Percentiles rank a stretch among this genome's conserved stretches.
Evolutionary conservation across 805 yeast species (phyloP).

Genomic region (Cyberlindnera samutprakarnensis): DNA sequence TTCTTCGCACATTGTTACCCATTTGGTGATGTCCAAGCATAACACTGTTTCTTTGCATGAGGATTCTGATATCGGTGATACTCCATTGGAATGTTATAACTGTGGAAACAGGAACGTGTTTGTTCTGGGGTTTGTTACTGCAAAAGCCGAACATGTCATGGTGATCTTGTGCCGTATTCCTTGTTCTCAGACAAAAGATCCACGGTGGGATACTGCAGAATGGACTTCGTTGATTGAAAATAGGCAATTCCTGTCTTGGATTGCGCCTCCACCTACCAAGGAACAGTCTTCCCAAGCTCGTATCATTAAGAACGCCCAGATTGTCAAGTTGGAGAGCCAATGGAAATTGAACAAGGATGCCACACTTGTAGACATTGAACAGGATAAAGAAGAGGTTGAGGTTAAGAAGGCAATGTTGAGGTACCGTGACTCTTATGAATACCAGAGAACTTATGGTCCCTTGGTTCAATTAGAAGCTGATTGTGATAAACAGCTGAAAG

Average conservation of each 20-base stretch:
- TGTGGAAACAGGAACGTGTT: conserved; percentile 82
- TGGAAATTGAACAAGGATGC: conserved; percentile 75
- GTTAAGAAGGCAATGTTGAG: conserved; percentile 67
- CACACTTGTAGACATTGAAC: conserved; percentile 58
- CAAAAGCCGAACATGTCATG: conserved; percentile 79
- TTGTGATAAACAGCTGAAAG: conserved; percentile 65
- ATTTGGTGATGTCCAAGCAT: conserved; percentile 75
- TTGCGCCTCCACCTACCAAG: conserved; percentile 62
- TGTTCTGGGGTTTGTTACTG: conserved; percentile 78
- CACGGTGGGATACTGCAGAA: conserved; percentile 78
- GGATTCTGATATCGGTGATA: conserved; percentile 80
- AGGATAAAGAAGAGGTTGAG: conserved; percentile 43
- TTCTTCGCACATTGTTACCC: conserved; percentile 74
- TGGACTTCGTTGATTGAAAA: conserved; percentile 87
- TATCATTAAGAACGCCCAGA: conserved; percentile 54
- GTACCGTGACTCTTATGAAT: conserved; percentile 76
- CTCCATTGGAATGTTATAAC: conserved; percentile 79
- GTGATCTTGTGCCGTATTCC: conserved; percentile 85
- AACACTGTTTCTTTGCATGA: conserved; percentile 67
- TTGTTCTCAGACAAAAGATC: conserved; percentile 69
- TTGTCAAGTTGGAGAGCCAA: conserved; percentile 64
- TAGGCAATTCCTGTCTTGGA: conserved; percentile 74
- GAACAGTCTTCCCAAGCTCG: conserved; percentile 52
- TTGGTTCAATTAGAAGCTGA: conserved; percentile 77
- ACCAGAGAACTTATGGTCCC: conserved; percentile 81